Evolutionary conservation across 2,329 filamentous ascomycete genomes (phyloP), one percentile per base, ranked within the genome.

Genomic region (Drechslerella dactyloides): DNA sequence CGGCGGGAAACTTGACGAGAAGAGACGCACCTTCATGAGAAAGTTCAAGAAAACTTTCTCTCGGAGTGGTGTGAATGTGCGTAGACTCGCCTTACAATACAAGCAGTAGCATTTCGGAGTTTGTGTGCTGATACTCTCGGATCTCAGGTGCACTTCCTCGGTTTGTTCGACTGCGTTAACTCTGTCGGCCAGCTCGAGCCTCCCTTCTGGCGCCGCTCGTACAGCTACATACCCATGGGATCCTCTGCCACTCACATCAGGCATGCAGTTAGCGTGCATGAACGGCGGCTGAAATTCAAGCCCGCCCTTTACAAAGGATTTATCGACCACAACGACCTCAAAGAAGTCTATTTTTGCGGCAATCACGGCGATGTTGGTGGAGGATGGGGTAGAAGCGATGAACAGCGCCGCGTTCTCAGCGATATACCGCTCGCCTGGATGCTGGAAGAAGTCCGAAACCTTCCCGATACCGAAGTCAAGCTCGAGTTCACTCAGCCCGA

Each of bases 341-440:
- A 82, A 53, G 84, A 85, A 72, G 82, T 85, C 50, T 85, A 84
- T 83, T 85, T 85, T 72, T 81, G 84, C 0, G 84, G 84, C 0
- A 82, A 82, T 60, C 84, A 85, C 63, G 81, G 82, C 8, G 83
- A 85, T 59, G 80, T 85, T 8, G 84, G 84, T 1, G 84, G 84
- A 0, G 84, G 84, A 0, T 85, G 83, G 81, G 79, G 80, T 0
- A 78, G 80, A 7, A 75, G 76, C 5, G 75, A 76, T 2, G 72
- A 75, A 11, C 61, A 77, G 1, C 77, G 77, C 74, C 78, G 76
- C 0, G 48, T 78, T 24, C 80, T 85, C 77, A 84, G 82, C 23
- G 83, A 85, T 68, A 80, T 84, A 19, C 80, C 83, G 1, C 78
- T 85, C 0, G 80, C 80, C 7, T 85, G 83, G 83, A 85, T 85